Base-by-base conservation (phyloP, 192 early-diverging fungal species). In the Chytriomyces hyalinus region DNA sequence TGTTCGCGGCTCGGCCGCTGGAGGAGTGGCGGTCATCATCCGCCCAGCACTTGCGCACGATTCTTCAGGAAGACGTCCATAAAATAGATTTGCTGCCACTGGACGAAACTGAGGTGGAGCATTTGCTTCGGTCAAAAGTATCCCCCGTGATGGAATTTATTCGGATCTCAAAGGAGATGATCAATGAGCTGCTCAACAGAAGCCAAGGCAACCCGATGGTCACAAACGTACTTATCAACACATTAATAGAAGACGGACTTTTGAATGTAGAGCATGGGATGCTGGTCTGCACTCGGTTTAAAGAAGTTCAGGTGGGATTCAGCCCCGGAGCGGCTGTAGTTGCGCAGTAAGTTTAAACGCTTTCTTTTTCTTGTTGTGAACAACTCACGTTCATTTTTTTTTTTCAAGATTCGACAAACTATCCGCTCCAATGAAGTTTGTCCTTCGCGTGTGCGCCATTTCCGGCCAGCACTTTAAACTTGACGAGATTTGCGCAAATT, bases 391-490 rank as follows among this genome's bases (percentile, higher is more conserved):
- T 15, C 43, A 68, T 49, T 28, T 15, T 26, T 20, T 20, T 1
- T n/a, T 13, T 20, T 8, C 11, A 28, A 71, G 70, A 57, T 73
- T 73, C 47, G 72, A 73, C 61, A 73, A 63, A 48, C 50, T 73
- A 28, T 47, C 61, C 0, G 20, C 61, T 0, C 50, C n/a, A 61
- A 61, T 73, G 72, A 73, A 73, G 26, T 50, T 24, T 22, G 8
- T 73, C 9, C 61, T 73, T 7, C 17, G 72, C 10, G 72, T 63
- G 8, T 50, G 26, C 45, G 13, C 72, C 20, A 59, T 73, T 11
- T 50, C 72, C 4, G 72, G 72, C 43, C 72, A 73, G 46, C 63
- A 73, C 47, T 73, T 73, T 59, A 73, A 73, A 11, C 46, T 73
- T n/a, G 22, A 61, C 46, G 72, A 73, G 20, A 48, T 73, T 17